These are phyloP conservation scores for Aphanomyces astaci DNA, from an alignment of 352 stramenopile species.

Conservation along the genomic window DNA sequence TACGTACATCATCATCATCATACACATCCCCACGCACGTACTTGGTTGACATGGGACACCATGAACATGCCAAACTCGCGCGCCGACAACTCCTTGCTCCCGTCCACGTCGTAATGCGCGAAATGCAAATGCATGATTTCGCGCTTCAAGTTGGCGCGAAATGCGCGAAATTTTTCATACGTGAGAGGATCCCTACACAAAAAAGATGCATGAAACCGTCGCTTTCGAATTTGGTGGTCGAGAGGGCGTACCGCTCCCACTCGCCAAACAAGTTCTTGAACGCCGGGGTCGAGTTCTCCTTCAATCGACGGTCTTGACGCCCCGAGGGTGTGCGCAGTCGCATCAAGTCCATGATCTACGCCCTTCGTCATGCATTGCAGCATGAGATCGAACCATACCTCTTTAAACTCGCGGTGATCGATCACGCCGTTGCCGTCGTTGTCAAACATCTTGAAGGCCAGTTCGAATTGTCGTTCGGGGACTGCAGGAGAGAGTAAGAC, in stretches of 20 bases:
- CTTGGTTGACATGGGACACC: constrained; percentile 77
- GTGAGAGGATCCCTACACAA: constrained; percentile 53
- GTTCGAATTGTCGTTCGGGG: constrained; percentile 74
- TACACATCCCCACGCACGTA: constrained; percentile 22
- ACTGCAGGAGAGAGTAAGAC: constrained; percentile 31
- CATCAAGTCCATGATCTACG: constrained; percentile 80
- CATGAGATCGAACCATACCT: constrained; percentile 31
- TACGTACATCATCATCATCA: neutral
- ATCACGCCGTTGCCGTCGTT: constrained; percentile 67
- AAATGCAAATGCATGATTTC: constrained; percentile 83
- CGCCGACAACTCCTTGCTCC: constrained; percentile 66
- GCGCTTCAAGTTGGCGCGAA: constrained; percentile 60
- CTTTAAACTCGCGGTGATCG: constrained; percentile 80
- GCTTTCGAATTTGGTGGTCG: no score
- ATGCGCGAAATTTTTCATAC: constrained; percentile 71
- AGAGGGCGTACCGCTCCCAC: constrained; percentile 38
- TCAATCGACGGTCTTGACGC: constrained; percentile 66
- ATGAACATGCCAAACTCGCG: constrained; percentile 84
- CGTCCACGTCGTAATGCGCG: constrained; percentile 83
- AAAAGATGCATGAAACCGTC: neutral
- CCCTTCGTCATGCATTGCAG: neutral
- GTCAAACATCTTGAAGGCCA: constrained; percentile 89
- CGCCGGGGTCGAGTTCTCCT: constrained; percentile 65
- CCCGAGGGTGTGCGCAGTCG: constrained; percentile 65
- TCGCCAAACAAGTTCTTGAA: constrained; percentile 84